Conservation (phyloP, 306 rosid species). For the Vigna reflexopilosa region DNA sequence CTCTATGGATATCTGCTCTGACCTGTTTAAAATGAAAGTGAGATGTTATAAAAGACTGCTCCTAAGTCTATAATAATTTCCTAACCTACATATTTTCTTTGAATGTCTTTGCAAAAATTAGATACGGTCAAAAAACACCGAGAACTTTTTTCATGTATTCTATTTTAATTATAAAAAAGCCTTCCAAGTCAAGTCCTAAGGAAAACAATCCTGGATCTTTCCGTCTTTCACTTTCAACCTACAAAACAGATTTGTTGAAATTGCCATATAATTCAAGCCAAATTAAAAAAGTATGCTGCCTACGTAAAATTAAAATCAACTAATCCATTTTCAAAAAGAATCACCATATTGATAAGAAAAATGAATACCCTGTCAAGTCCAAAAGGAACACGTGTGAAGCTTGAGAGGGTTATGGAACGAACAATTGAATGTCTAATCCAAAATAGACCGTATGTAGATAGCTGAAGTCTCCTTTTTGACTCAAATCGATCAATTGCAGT, state of each 20-base stretch:
- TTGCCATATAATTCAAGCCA: background rate
- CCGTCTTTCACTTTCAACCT: background rate
- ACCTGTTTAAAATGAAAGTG: conserved; percentile 50
- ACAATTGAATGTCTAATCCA: conserved; percentile 10
- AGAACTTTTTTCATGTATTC: background rate
- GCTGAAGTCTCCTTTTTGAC: conserved; percentile 19
- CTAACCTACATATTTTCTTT: background rate
- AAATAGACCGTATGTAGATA: conserved; percentile 12
- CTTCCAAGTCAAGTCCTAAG: background rate
- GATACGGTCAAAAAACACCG: background rate
- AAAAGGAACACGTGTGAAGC: conserved; percentile 30
- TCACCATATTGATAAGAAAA: background rate
- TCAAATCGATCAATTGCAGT: conserved; percentile 21
- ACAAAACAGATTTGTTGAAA: background rate
- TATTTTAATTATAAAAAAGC: background rate
- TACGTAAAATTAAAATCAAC: background rate
- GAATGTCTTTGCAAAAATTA: background rate
- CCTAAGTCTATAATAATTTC: background rate
- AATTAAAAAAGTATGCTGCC: background rate
- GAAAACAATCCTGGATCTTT: background rate
- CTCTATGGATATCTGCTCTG: conserved; percentile 73
- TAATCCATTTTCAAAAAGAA: background rate
- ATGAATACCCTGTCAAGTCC: conserved; percentile 22
- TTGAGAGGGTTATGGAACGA: conserved; percentile 31
- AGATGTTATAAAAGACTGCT: background rate